Evolutionary conservation across 1,284 basidiomycete genomes (phyloP), one percentile per base, ranked within the genome.

Genomic region (Bondarzewia mesenterica): DNA sequence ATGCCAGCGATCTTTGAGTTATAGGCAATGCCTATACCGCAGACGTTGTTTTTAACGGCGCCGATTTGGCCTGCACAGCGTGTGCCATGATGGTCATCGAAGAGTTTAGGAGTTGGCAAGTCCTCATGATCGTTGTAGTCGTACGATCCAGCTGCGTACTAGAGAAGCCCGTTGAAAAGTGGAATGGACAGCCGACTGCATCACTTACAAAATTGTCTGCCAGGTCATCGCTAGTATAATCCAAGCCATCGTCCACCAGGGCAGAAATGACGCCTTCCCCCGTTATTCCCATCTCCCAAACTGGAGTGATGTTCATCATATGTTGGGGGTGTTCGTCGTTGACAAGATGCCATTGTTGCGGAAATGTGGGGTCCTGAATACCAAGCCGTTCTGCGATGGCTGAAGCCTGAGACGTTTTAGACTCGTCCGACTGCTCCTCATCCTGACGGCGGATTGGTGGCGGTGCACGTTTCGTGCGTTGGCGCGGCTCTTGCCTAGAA

Each of bases 1-100:
- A 99, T 77, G 18, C 93, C 96, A 14, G 96, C 89, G 47, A 99
- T 85, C 58, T 91, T 88, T 42, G 94, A 85, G 6, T 87, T 73
- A 63, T 96, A 93, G 1, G 96, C 93, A 44, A 99, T 89, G 18
- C 96, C 96, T 5, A 99, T 76, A 25, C 96, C 96, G 62, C 96
- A 99, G 0, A 88, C 88, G 52, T 90, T 85, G 69, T 99, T 99
- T 65, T 89, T 93, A n/a, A 79, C 81, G 1, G 96, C 96, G n/a
- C 91, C 93, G 48, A 99, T 85, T 67, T 99, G 96, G 26, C 96
- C 96, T 1, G 95, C 95, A 63, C 96, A 99, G 2, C 96, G 86
- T 0, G 96, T 99, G 15, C 96, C 96, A 63, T 99, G 96, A 63
- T 92, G 90, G 60, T 99, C 96, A 57, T 99, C 94, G 21, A 75